Percentiles rank a stretch among this genome's conserved stretches.
Evolutionary conservation across 495 filamentous ascomycete genomes (phyloP).

Genomic region (Lasiosphaeris hirsuta): DNA sequence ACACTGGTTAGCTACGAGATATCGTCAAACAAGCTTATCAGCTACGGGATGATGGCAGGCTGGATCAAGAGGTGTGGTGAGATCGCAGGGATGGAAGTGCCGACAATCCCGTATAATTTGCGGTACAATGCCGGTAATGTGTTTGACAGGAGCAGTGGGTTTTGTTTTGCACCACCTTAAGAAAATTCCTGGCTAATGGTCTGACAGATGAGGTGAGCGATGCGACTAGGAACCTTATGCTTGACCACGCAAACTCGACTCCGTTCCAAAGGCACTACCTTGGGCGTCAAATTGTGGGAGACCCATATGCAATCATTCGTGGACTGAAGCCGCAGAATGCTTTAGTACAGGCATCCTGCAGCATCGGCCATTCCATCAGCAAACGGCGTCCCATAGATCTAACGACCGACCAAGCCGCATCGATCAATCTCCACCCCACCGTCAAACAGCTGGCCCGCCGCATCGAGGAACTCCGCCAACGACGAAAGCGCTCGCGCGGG

Average conservation of each 20-base stretch:
- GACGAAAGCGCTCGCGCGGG: conserved; percentile 1
- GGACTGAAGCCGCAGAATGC: conserved; percentile 5
- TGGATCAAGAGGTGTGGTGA: conserved; percentile 9
- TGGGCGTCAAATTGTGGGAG: conserved; percentile 1
- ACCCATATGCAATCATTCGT: conserved; percentile 6
- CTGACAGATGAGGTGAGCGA: conserved; percentile 5
- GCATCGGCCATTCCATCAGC: conserved; percentile 10
- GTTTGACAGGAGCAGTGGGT: conserved; percentile 10
- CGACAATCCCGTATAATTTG: conserved; percentile 11
- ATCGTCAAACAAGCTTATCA: conserved; percentile 4
- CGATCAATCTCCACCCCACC: conserved; percentile 1
- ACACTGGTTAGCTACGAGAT: conserved; percentile 8
- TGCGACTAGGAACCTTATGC: conserved; percentile 5
- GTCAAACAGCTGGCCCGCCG: conserved; percentile 9
- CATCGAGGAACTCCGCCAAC: conserved; percentile 5
- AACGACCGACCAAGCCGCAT: neutral
- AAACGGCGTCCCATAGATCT: conserved; percentile 8
- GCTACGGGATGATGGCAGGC: neutral
- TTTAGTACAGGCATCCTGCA: conserved; percentile 3
- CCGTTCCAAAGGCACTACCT: conserved; percentile 15
- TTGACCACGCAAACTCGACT: conserved; percentile 12
- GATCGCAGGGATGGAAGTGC: conserved; percentile 1
- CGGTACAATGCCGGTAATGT: conserved; percentile 9
- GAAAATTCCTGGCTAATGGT: conserved; percentile 4
- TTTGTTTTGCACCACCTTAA: neutral